Evolutionary conservation across 371 early-diverging fungal genomes (phyloP).

Genomic region (Mucor irregularis): DNA sequence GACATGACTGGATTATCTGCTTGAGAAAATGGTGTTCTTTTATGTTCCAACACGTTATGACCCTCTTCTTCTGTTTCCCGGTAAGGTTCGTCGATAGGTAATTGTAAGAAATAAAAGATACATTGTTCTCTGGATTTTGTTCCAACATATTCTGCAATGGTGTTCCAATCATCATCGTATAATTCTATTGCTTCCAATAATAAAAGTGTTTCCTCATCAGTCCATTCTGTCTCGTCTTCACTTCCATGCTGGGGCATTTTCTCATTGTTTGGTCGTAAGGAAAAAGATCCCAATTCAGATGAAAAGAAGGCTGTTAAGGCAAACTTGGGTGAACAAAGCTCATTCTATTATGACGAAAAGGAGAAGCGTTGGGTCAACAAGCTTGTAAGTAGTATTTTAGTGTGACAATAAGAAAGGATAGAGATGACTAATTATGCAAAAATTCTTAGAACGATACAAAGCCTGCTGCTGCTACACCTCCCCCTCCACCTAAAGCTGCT

Average conservation of each 20-base stretch:
- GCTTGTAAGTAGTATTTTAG: conserved; percentile 23
- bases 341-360: conserved; percentile 71
- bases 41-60: conserved; percentile 47
- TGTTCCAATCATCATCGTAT: conserved; percentile 96
- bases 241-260: conserved; percentile 60
- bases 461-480: conserved; percentile 29
- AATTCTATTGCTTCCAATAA: conserved; percentile 96
- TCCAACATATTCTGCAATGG: conserved; percentile 87
- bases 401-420: no score
- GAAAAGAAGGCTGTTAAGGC: conserved; percentile 61
- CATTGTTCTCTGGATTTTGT: conserved; percentile 94
- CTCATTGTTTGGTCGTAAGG: conserved; percentile 42
- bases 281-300: conserved; percentile 30
- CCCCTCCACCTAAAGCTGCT: conserved; percentile 28
- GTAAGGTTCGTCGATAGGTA: conserved; percentile 96
- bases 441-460: conserved; percentile 22
- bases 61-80: conserved; percentile 19
- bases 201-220: conserved; percentile 91
- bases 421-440: not conserved
- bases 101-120: conserved; percentile 90
- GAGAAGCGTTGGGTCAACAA: conserved; percentile 63
- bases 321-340: conserved; percentile 67
- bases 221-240: conserved; percentile 73
- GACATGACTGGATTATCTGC: conserved; percentile 97
- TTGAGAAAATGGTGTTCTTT: conserved; percentile 78